These are phyloP conservation scores for Aleurites moluccanus DNA, from an alignment of 441 rosid genomes.

Conservation along the genomic window DNA sequence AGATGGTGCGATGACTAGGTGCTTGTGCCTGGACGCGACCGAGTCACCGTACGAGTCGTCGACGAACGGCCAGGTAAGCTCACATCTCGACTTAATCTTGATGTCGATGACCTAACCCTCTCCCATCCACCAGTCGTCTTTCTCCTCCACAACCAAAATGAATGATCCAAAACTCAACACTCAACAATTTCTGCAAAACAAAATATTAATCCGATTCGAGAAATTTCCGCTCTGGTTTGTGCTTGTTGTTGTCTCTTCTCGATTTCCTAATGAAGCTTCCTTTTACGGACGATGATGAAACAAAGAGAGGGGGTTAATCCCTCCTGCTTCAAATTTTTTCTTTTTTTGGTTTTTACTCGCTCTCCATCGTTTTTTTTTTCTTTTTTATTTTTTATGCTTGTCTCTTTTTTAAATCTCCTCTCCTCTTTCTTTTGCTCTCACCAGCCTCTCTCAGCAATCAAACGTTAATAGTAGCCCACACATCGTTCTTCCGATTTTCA, in stretches of 20 bases:
- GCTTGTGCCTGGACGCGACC: constrained; percentile 95
- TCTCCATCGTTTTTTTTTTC: too few relatives aligned
- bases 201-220: not conserved
- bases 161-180: not conserved
- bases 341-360: too few relatives aligned
- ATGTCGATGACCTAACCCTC: constrained; percentile 48
- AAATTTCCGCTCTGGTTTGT: not conserved
- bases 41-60: constrained; percentile 66
- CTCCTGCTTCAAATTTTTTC: too few relatives aligned
- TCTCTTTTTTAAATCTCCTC: too few relatives aligned
- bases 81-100: constrained; percentile 37
- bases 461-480: too few relatives aligned
- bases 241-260: not conserved
- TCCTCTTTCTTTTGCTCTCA: too few relatives aligned
- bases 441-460: too few relatives aligned
- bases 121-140: constrained; percentile 59
- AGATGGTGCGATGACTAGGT: constrained; percentile 76
- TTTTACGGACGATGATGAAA: constrained; percentile 22
- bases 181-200: not conserved
- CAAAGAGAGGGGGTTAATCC: constrained; percentile 29
- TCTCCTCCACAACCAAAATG: not conserved
- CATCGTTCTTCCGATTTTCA: too few relatives aligned
- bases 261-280: not conserved
- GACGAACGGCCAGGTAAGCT: constrained; percentile 36
- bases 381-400: too few relatives aligned